Evolutionary conservation across 2,329 filamentous ascomycete genomes (phyloP), one percentile per base, ranked within the genome.

Genomic region (Colletotrichum neosansevieriae): DNA sequence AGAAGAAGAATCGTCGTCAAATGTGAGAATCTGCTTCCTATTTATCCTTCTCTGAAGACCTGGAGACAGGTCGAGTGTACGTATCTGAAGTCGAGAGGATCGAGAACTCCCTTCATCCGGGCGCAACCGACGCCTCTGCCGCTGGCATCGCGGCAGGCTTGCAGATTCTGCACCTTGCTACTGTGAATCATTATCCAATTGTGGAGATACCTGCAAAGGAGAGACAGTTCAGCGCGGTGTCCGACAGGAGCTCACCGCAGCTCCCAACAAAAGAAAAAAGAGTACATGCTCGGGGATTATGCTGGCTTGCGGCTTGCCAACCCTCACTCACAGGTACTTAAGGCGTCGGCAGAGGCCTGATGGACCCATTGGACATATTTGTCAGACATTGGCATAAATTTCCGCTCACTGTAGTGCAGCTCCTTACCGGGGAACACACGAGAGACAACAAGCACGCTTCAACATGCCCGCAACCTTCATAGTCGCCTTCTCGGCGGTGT

Each of bases 401-500:
- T 24, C 32, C 38, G 36, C 12, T 34, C 36, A 17, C 21, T 12
- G 12, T 45, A 15, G n/a, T 21, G 45, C 44, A 42, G 45, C 38
- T 34, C 29, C 32, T 58, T 32, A 21, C 38, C 19, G 32, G 24
- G 38, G 7, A 15, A 36, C 15, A 44, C 54, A 49, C 5, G 53
- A 58, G 19, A 51, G 24, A 47, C 38, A 21, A 32, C 11, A 32
- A 24, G 9, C 7, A 40, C 57, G 24, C 57, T 24, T 38, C 21
- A 53, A 15, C 12, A 75, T 74, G 72, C 70, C 74, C 15, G 67
- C 77, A 19, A 72, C 75, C 2, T 79, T 81, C 32, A 73, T 81
- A 42, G 72, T 81, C 57, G 79, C 79, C 34, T 79, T 82, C 60
- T 78, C 78, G 34, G 79, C 82, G 24, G 81, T 84, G 65, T 78